These are phyloP conservation scores for Alternaria triticina DNA, from an alignment of 2,329 filamentous ascomycete species.

Conservation along the genomic window DNA sequence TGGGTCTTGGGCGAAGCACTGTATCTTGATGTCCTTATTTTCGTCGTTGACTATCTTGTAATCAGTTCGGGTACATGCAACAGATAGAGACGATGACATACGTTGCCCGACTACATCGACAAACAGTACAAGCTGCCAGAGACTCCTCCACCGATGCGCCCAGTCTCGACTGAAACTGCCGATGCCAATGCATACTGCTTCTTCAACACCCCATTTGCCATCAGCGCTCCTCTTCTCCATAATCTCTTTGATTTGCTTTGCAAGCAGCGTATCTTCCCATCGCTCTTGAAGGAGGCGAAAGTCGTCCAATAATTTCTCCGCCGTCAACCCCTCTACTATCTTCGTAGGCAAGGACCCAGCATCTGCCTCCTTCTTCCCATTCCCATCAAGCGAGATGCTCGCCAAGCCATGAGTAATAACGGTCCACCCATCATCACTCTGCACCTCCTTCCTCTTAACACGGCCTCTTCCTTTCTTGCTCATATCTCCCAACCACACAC, in stretches of 20 bases:
- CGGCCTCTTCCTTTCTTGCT: slow-evolving; percentile 20
- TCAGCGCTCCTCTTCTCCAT: slow-evolving; percentile 10
- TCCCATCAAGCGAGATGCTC: slow-evolving; percentile 8
- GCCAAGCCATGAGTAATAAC: slow-evolving; percentile 40
- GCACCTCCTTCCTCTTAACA: slow-evolving; percentile 40
- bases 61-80: neutral
- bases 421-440: slow-evolving; percentile 45
- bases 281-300: slow-evolving; percentile 29
- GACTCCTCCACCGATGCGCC: slow-evolving; percentile 38
- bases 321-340: slow-evolving; percentile 32
- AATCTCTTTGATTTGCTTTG: slow-evolving; percentile 21
- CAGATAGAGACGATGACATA: neutral
- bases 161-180: slow-evolving; percentile 47
- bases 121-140: slow-evolving; percentile 50
- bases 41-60: neutral
- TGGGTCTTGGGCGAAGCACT: slow-evolving; percentile 45
- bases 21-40: neutral
- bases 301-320: slow-evolving; percentile 29
- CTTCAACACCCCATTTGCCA: slow-evolving; percentile 16
- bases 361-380: neutral
- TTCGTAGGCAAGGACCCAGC: slow-evolving; percentile 16
- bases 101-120: slow-evolving; percentile 26
- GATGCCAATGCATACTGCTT: slow-evolving; percentile 46
- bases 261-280: slow-evolving; percentile 33
- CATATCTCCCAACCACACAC: neutral